phyloP scores from a whole-genome alignment of 2,329 filamentous ascomycete species.

The Microascus cirrosus region DNA sequence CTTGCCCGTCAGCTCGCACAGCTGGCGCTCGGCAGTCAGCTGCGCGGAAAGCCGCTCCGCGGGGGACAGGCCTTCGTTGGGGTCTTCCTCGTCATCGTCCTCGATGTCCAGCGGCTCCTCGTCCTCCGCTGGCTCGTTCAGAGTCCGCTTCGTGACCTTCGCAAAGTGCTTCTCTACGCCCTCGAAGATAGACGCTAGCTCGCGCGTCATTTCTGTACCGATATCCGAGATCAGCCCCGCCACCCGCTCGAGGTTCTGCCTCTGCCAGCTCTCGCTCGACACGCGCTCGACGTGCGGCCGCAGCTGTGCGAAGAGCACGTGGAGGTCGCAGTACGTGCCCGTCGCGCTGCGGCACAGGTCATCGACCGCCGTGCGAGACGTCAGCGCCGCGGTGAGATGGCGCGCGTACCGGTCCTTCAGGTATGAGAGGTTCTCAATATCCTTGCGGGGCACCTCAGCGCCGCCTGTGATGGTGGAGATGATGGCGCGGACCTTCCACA shows the following conservation, averaged over 20 bases:
- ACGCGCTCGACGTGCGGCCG: conserved; percentile 35
- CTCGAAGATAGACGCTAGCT: conserved; percentile 68
- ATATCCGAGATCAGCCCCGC: conserved; percentile 59
- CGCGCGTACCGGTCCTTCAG: conserved; percentile 46
- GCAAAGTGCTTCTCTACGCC: conserved; percentile 67
- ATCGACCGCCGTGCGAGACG: conserved; percentile 59
- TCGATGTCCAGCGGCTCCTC: conserved; percentile 62
- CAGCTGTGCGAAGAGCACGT: conserved; percentile 67
- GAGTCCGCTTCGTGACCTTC: conserved; percentile 52
- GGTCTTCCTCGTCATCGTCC: conserved; percentile 38
- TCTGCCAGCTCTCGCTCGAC: conserved; percentile 19
- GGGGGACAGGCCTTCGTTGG: conserved; percentile 36
- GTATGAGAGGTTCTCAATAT: conserved; percentile 48
- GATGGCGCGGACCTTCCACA: conserved; percentile 73
- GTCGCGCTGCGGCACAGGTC: conserved; percentile 67
- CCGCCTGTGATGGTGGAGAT: conserved; percentile 42
- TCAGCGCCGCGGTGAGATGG: conserved; percentile 57
- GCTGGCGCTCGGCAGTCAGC: conserved; percentile 69
- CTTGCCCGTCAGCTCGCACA: conserved; percentile 79
- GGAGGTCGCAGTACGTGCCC: conserved; percentile 69
- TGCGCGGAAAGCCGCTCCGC: conserved; percentile 51
- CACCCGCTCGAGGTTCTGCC: conserved; percentile 21
- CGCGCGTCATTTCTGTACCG: conserved; percentile 47
- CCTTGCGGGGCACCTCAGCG: conserved; percentile 40
- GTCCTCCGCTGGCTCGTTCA: conserved; percentile 56